phyloP scores from a whole-genome alignment of 2,329 filamentous ascomycete species.

The Verticillium nonalfalfae region DNA sequence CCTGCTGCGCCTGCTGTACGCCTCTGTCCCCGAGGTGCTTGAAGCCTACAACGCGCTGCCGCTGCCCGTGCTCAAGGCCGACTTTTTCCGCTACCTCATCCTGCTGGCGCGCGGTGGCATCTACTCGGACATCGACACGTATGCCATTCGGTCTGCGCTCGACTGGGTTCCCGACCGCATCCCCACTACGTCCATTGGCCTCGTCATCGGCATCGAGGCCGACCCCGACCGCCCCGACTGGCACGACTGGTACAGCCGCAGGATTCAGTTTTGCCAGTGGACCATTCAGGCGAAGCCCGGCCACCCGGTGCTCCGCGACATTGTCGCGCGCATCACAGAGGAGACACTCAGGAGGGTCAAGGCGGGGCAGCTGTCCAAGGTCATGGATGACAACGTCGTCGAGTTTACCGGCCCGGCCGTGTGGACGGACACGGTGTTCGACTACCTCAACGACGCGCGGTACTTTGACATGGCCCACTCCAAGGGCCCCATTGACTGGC shows the following conservation, averaged over 20 bases:
- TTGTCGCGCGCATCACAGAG: slow-evolving; percentile 80
- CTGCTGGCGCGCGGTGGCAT: slow-evolving; percentile 54
- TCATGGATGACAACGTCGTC: slow-evolving; percentile 65
- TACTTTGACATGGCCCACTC: slow-evolving; percentile 77
- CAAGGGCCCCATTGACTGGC: slow-evolving; percentile 71
- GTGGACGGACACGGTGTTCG: slow-evolving; percentile 90
- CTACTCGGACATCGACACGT: slow-evolving; percentile 91
- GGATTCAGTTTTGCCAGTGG: slow-evolving; percentile 99
- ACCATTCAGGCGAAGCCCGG: slow-evolving; percentile 95
- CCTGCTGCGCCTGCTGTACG: slow-evolving; percentile 80
- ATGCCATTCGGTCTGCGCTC: slow-evolving; percentile 71
- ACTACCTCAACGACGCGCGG: slow-evolving; percentile 85
- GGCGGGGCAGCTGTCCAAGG: slow-evolving; percentile 53
- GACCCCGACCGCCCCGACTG: slow-evolving; percentile 91
- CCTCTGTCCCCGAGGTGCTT: slow-evolving; percentile 70
- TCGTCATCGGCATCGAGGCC: slow-evolving; percentile 93
- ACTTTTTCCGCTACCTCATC: slow-evolving; percentile 73
- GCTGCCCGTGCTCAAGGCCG: slow-evolving; percentile 68
- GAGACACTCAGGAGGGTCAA: slow-evolving; percentile 71
- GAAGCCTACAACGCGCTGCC: slow-evolving; percentile 71
- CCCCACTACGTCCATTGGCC: slow-evolving; percentile 69
- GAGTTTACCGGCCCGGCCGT: slow-evolving; percentile 91
- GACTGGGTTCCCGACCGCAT: slow-evolving; percentile 83
- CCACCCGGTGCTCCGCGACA: slow-evolving; percentile 82
- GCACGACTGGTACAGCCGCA: slow-evolving; percentile 90